phyloP scores from a whole-genome alignment of 2,329 filamentous ascomycete genomes.

The Stenocarpella maydis region DNA sequence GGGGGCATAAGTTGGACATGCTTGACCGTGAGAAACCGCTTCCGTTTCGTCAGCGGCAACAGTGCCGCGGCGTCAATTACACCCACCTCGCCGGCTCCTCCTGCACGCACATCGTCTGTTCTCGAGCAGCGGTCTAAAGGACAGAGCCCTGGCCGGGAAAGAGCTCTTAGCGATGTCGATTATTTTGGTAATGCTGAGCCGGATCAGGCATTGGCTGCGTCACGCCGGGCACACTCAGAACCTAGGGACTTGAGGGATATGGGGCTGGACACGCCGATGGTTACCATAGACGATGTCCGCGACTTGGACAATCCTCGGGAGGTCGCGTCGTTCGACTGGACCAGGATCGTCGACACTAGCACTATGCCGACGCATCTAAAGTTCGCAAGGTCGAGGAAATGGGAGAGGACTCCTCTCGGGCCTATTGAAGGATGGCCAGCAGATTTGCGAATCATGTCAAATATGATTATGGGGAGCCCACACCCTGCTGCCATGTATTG shows the following conservation, averaged over 20 bases:
- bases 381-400: conserved; percentile 76
- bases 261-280: conserved; percentile 37
- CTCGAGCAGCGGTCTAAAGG: conserved; percentile 47
- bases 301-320: conserved; percentile 38
- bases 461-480: conserved; percentile 81
- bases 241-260: conserved; percentile 38
- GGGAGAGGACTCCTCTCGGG: conserved; percentile 76
- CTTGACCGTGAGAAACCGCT: conserved; percentile 72
- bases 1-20: conserved; percentile 75
- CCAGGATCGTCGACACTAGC: conserved; percentile 59
- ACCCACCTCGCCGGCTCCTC: conserved; percentile 50
- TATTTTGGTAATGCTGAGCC: conserved; percentile 52
- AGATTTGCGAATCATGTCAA: conserved; percentile 80
- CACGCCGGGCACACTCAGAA: conserved; percentile 39
- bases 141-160: conserved; percentile 44
- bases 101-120: conserved; percentile 47
- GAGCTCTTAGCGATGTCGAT: conserved; percentile 46
- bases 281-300: conserved; percentile 8
- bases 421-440: conserved; percentile 78
- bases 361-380: conserved; percentile 74
- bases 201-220: background rate
- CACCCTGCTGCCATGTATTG: conserved; percentile 82
- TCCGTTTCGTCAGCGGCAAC: conserved; percentile 72
- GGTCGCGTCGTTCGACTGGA: conserved; percentile 80
- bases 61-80: conserved; percentile 48